phyloP scores from a whole-genome alignment of 1,284 basidiomycete genomes.

The Cyathus olla region DNA sequence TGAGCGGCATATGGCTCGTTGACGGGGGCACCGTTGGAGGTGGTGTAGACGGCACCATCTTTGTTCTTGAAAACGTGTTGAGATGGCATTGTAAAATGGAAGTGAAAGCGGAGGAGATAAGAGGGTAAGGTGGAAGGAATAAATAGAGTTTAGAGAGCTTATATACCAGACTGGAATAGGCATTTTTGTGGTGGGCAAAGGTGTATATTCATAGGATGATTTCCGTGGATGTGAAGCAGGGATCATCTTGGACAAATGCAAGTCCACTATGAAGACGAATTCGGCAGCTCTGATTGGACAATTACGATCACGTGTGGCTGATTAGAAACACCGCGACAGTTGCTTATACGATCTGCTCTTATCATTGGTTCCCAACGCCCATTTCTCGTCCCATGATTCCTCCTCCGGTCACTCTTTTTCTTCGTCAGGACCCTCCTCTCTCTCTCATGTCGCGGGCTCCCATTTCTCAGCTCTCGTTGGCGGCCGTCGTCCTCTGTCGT shows the following conservation, averaged over 20 bases:
- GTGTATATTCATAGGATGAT: no score
- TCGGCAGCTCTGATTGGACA: neutral
- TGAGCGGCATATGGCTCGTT: conserved; percentile 83
- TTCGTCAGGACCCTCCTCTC: neutral
- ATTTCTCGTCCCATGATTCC: neutral
- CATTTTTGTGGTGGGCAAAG: neutral
- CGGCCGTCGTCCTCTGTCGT: no score
- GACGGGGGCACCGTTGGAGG: conserved; percentile 84
- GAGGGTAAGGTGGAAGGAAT: neutral
- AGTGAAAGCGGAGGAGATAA: conserved; percentile 3
- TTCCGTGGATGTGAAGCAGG: no score
- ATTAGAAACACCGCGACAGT: neutral
- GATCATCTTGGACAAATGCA: no score
- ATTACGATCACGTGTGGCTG: neutral
- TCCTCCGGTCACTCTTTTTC: neutral
- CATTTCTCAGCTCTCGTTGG: neutral
- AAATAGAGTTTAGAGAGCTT: neutral
- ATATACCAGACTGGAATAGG: neutral
- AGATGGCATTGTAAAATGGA: conserved; percentile 65
- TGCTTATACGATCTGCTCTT: neutral
- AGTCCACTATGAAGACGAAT: neutral
- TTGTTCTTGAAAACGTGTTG: conserved; percentile 64
- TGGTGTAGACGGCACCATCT: conserved; percentile 81
- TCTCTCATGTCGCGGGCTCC: neutral
- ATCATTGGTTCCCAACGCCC: neutral